phyloP scores from a whole-genome alignment of 2,329 filamentous ascomycete species.

The Hypoxylon rubiginosum region DNA sequence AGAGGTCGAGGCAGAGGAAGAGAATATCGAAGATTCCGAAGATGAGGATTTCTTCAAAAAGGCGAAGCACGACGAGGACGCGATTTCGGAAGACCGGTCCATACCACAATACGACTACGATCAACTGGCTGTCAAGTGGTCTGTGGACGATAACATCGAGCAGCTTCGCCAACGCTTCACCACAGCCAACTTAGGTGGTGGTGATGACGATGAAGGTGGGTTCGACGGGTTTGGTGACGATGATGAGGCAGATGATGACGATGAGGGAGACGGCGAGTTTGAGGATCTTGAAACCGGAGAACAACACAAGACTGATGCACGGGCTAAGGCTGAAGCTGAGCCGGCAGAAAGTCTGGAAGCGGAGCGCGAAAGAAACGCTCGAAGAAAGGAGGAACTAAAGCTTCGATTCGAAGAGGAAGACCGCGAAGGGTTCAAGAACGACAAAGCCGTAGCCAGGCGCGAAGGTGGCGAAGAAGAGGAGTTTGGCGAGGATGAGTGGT shows the following conservation, averaged over 20 bases:
- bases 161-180: constrained; percentile 81
- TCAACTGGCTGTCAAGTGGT: constrained; percentile 87
- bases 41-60: constrained; percentile 77
- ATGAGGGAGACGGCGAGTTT: constrained; percentile 84
- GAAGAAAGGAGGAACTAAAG: constrained; percentile 93
- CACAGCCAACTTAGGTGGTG: constrained; percentile 71
- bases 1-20: constrained; percentile 66
- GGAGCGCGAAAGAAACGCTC: constrained; percentile 91
- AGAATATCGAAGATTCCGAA: constrained; percentile 69
- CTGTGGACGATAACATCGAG: constrained; percentile 81
- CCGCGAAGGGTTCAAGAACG: constrained; percentile 92
- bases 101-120: constrained; percentile 86
- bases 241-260: constrained; percentile 71
- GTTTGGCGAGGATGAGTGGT: constrained; percentile 99
- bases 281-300: constrained; percentile 88
- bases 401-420: constrained; percentile 97
- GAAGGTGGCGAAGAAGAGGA: constrained; percentile 79
- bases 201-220: constrained; percentile 63
- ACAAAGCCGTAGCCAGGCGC: constrained; percentile 81
- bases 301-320: constrained; percentile 60
- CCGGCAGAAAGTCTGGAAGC: constrained; percentile 75
- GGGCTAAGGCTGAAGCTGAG: constrained; percentile 55
- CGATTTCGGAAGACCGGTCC: constrained; percentile 79
- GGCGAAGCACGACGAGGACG: constrained; percentile 74
- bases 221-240: constrained; percentile 66